Percentiles rank a stretch among this genome's conserved stretches.
phyloP scores from a whole-genome alignment of 768 basidiomycete genomes.

The Dioszegia aurantiaca region DNA sequence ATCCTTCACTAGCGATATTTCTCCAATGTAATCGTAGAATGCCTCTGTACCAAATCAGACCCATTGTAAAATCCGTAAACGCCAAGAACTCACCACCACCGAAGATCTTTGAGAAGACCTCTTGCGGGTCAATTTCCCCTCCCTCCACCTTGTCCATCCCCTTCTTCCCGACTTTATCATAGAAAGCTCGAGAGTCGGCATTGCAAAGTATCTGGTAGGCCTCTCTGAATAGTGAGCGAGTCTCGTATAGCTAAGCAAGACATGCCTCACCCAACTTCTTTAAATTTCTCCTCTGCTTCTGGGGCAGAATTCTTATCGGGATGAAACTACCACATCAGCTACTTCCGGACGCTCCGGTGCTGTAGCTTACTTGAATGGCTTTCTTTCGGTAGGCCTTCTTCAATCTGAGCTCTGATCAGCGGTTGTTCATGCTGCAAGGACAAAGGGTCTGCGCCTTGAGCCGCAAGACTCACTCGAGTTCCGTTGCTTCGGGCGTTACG shows the following conservation, averaged over 20 bases:
- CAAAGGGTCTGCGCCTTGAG: neutral
- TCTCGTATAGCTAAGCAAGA: neutral
- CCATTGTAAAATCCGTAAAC: neutral
- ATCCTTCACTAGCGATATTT: slow-evolving; percentile 92
- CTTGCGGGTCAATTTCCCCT: slow-evolving; percentile 84
- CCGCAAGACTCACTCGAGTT: slow-evolving; percentile 44
- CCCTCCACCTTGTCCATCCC: slow-evolving; percentile 72
- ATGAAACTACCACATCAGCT: slow-evolving; percentile 63
- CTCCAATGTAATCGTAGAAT: slow-evolving; percentile 69
- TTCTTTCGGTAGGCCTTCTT: slow-evolving; percentile 95
- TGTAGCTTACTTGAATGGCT: slow-evolving; percentile 74
- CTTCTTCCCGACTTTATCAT: slow-evolving; percentile 91
- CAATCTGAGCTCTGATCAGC: slow-evolving; percentile 52
- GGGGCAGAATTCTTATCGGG: slow-evolving; percentile 90
- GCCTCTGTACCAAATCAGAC: slow-evolving; percentile 21
- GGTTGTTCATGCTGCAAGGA: neutral
- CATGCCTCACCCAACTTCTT: slow-evolving; percentile 74
- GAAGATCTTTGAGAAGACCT: slow-evolving; percentile 93
- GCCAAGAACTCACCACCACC: slow-evolving; percentile 60
- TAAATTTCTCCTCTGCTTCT: slow-evolving; percentile 95
- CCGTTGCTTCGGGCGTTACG: slow-evolving; percentile 49
- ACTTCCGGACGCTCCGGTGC: slow-evolving; percentile 1
- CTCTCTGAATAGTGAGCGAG: slow-evolving; percentile 57
- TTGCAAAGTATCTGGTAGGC: slow-evolving; percentile 75
- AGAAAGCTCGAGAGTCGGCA: slow-evolving; percentile 78